phyloP scores from a whole-genome alignment of 2,329 filamentous ascomycete genomes.

The Arthrobotrys megalospora region DNA sequence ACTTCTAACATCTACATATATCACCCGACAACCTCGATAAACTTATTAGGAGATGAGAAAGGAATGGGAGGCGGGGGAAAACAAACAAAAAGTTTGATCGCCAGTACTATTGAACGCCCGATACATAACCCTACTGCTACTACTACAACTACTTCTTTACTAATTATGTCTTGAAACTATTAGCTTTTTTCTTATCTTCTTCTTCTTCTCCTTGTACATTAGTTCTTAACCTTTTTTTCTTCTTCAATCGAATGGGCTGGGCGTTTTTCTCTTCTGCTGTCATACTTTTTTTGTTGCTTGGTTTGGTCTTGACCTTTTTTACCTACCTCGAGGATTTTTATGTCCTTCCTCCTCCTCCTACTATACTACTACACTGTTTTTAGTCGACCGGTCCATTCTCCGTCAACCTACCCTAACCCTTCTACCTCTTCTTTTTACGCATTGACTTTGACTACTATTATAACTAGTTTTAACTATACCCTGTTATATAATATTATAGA shows the following conservation, averaged over 20 bases:
- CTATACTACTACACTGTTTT: neutral
- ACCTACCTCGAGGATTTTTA: constrained; percentile 14
- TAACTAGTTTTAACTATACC: constrained; percentile 13
- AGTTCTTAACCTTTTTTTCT: constrained; percentile 48
- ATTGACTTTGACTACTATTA: neutral
- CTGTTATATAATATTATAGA: constrained; percentile 32
- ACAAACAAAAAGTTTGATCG: constrained; percentile 19
- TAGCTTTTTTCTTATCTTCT: constrained; percentile 32
- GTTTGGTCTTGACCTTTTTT: constrained; percentile 56
- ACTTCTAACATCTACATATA: neutral
- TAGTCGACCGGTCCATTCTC: no score
- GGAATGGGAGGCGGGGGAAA: neutral
- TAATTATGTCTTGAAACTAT: constrained; percentile 11
- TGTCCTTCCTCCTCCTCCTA: neutral
- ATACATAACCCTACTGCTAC: neutral
- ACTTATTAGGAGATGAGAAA: neutral
- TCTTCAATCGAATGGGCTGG: neutral
- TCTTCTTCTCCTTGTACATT: constrained; percentile 55
- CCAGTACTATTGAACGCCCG: constrained; percentile 6
- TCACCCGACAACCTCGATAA: neutral
- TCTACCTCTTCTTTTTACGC: neutral
- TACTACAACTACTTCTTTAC: constrained; percentile 6
- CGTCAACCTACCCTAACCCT: neutral
- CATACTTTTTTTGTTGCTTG: constrained; percentile 31
- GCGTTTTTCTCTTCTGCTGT: constrained; percentile 12